Conservation (phyloP, 164 flowering plant genomes). For the Aristolochia contorta region DNA sequence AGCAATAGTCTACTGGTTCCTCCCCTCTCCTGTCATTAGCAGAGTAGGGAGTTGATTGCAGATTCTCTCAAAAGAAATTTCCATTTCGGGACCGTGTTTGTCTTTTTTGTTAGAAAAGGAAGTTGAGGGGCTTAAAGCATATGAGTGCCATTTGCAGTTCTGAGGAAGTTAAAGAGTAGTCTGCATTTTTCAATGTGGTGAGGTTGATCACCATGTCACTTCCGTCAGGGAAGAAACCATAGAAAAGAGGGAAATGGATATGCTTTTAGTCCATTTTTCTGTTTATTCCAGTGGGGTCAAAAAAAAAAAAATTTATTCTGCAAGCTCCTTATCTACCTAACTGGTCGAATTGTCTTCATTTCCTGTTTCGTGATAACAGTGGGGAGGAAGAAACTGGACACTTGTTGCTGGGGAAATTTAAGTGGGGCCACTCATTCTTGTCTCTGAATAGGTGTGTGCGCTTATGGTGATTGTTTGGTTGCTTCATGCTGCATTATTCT, state of each 20-base stretch:
- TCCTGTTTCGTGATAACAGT: conserved; percentile 25
- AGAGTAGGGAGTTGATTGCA: background rate
- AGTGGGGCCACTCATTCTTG: conserved; percentile 97
- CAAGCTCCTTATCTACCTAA: background rate
- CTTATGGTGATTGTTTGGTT: background rate
- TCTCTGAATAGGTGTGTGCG: conserved; percentile 68
- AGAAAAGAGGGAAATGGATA: too few relatives aligned
- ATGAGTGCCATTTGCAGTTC: too few relatives aligned
- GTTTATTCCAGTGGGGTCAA: background rate
- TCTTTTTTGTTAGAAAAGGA: too few relatives aligned
- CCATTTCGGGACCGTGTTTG: too few relatives aligned
- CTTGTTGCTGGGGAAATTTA: conserved; percentile 80
- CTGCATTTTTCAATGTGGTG: too few relatives aligned
- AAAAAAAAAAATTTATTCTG: background rate
- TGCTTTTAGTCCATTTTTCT: background rate
- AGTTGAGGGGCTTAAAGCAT: too few relatives aligned
- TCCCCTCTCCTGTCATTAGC: background rate
- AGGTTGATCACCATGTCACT: too few relatives aligned
- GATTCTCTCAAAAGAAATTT: too few relatives aligned
- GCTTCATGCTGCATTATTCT: background rate
- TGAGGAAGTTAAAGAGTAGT: too few relatives aligned
- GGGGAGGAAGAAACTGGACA: conserved; percentile 93
- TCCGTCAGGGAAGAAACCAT: too few relatives aligned
- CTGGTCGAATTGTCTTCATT: background rate
- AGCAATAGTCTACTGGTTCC: background rate